Conservation (phyloP, 805 yeast genomes). For the Ogataea pini region DNA sequence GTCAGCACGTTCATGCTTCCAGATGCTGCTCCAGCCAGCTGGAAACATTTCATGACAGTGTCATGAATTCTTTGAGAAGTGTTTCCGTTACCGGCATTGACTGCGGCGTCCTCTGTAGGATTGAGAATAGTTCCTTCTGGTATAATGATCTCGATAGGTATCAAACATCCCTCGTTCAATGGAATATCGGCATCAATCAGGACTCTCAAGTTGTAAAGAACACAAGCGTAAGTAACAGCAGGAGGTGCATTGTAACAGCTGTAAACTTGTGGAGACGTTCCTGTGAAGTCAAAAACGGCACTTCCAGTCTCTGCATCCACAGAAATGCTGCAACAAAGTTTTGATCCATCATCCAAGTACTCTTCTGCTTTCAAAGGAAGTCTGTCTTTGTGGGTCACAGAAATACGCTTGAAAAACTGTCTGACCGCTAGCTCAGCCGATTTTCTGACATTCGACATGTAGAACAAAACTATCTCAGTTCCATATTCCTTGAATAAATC, state of each 20-base stretch:
- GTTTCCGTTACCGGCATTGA: slow-evolving; percentile 59
- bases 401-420: slow-evolving; percentile 36
- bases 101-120: slow-evolving; percentile 48
- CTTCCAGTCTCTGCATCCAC: slow-evolving; percentile 42
- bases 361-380: slow-evolving; percentile 47
- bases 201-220: slow-evolving; percentile 51
- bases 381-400: slow-evolving; percentile 34
- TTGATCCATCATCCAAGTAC: slow-evolving; percentile 42
- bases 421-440: slow-evolving; percentile 50
- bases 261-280: slow-evolving; percentile 52
- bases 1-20: slow-evolving; percentile 89
- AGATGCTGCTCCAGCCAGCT: slow-evolving; percentile 84
- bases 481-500: slow-evolving; percentile 46
- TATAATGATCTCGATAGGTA: slow-evolving; percentile 30
- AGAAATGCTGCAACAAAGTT: slow-evolving; percentile 36
- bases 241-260: slow-evolving; percentile 56
- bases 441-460: slow-evolving; percentile 46
- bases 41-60: slow-evolving; percentile 49
- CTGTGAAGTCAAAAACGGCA: slow-evolving; percentile 52
- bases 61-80: slow-evolving; percentile 46
- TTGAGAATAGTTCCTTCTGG: slow-evolving; percentile 39
- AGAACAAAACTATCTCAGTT: slow-evolving; percentile 42
- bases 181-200: slow-evolving; percentile 54
- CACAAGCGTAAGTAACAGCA: slow-evolving; percentile 55
- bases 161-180: slow-evolving; percentile 54